Percentiles rank a stretch among this genome's conserved stretches.
phyloP scores from a whole-genome alignment of 2,329 filamentous ascomycete species.

The Exophiala calicioides region DNA sequence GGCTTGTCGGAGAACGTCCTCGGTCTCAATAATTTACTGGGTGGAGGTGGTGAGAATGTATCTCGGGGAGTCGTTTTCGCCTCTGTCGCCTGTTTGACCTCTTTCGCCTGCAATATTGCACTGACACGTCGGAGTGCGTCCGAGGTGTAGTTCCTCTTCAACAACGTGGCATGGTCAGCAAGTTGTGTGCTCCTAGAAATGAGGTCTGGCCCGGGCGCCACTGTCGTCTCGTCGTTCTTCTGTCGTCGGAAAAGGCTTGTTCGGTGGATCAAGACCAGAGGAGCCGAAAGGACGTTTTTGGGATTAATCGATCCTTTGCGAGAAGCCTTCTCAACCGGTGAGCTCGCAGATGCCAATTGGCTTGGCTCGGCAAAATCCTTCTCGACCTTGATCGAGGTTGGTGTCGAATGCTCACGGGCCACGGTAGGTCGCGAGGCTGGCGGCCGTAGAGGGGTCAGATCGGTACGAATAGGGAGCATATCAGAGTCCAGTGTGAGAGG shows the following conservation, averaged over 20 bases:
- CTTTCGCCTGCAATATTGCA: conserved; percentile 25
- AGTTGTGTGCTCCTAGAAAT: conserved; percentile 1
- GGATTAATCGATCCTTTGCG: conserved; percentile 22
- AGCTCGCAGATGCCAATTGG: background rate
- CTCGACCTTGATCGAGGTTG: conserved; percentile 20
- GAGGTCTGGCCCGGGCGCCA: background rate
- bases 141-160: conserved; percentile 26
- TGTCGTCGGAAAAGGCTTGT: conserved; percentile 9
- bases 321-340: conserved; percentile 1
- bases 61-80: background rate
- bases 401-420: background rate
- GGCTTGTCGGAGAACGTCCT: conserved; percentile 16
- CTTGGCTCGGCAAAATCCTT: conserved; percentile 14
- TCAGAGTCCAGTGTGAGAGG: conserved; percentile 1
- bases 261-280: conserved; percentile 15
- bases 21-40: conserved; percentile 13
- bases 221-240: background rate
- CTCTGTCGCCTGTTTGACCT: no score
- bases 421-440: conserved; percentile 8
- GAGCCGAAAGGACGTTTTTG: conserved; percentile 19
- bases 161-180: conserved; percentile 20
- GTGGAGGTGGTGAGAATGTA: conserved; percentile 6
- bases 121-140: conserved; percentile 23
- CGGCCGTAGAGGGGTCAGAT: conserved; percentile 19
- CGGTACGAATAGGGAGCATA: conserved; percentile 17